Evolutionary conservation across 2,329 filamentous ascomycete species (phyloP).

Genomic region (Penicillium sumatraense): DNA sequence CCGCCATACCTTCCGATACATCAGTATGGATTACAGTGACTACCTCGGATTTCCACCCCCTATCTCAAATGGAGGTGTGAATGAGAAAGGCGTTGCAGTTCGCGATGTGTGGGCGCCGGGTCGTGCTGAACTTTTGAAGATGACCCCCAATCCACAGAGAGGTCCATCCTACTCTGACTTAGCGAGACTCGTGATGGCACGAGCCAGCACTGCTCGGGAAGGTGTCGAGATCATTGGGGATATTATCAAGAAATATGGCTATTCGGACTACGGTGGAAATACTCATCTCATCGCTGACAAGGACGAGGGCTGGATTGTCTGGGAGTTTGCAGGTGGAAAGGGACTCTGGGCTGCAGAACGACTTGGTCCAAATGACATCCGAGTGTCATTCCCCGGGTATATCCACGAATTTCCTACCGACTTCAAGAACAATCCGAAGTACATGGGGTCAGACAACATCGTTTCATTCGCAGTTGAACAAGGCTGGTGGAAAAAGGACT

Average conservation of each 20-base stretch:
- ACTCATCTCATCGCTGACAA: background rate
- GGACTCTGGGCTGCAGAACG: background rate
- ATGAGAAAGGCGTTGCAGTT: background rate
- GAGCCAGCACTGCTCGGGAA: background rate
- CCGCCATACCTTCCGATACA: background rate
- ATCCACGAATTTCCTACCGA: background rate
- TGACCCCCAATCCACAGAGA: background rate
- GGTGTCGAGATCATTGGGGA: background rate
- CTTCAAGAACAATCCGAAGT: background rate
- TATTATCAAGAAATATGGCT: background rate
- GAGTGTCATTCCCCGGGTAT: background rate
- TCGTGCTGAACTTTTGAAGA: background rate
- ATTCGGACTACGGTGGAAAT: background rate
- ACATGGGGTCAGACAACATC: background rate
- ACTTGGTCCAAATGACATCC: background rate
- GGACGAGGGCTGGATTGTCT: background rate
- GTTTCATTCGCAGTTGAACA: background rate
- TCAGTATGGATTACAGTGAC: conserved; percentile 1
- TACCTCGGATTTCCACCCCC: background rate
- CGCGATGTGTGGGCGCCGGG: background rate
- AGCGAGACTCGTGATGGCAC: background rate
- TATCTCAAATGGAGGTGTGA: background rate
- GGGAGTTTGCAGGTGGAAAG: background rate
- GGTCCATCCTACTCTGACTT: background rate
- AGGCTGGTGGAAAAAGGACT: background rate